Evolutionary conservation across 257 asterid species (phyloP).

Genomic region (Solanum arcanum): DNA sequence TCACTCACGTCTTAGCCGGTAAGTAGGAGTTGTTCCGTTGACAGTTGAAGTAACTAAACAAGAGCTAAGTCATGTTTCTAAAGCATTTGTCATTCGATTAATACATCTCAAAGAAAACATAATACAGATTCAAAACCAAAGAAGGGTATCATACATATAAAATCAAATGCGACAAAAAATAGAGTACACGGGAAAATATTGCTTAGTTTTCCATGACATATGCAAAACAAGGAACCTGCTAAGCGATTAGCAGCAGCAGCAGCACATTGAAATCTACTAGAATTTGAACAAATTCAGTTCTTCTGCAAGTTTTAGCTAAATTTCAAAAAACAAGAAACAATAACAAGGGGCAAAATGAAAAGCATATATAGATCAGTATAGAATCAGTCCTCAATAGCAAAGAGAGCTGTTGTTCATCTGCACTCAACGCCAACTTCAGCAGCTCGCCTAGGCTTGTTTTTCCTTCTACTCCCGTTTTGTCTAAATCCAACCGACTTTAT

Average conservation of each 20-base stretch:
- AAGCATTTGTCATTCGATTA: background rate
- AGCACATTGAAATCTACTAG: background rate
- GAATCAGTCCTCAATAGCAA: background rate
- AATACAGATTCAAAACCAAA: background rate
- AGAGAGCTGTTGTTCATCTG: conserved; percentile 19
- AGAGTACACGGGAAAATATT: background rate
- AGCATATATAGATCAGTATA: background rate
- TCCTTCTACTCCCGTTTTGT: conserved; percentile 66
- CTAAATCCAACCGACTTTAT: conserved; percentile 52
- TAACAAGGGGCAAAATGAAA: background rate
- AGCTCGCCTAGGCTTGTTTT: conserved; percentile 84
- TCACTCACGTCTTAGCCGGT: background rate
- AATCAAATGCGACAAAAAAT: background rate
- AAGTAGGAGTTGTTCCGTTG: background rate
- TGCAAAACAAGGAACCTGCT: background rate
- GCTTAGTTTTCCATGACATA: background rate
- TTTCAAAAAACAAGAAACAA: background rate
- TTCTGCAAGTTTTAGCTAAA: background rate
- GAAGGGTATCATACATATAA: background rate
- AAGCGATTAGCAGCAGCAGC: background rate
- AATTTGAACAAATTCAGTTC: background rate
- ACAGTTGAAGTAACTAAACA: background rate
- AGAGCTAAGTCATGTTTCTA: background rate
- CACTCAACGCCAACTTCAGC: conserved; percentile 92
- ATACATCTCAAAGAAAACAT: background rate